A percentile compares a stretch with the other conserved stretches of the same genome.
Evolutionary conservation across 345 rosid species (phyloP).

Genomic region (Rhodamnia rubescens): DNA sequence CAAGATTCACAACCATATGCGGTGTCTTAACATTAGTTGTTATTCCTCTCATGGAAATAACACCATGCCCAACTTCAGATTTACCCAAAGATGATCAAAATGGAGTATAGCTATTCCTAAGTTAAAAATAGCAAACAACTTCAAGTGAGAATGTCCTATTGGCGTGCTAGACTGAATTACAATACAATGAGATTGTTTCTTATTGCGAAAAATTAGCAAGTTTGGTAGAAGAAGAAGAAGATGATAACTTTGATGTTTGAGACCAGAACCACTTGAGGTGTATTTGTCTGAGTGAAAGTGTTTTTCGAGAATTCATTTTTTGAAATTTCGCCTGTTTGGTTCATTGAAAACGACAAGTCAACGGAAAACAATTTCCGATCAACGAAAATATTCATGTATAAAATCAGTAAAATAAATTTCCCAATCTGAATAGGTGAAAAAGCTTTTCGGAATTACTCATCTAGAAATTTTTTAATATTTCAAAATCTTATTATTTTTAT

Average conservation of each 20-base stretch:
- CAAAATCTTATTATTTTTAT: too few species aligned
- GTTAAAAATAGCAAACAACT: background rate
- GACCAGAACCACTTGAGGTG: fast-evolving
- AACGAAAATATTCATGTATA: too few species aligned
- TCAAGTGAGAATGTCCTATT: background rate
- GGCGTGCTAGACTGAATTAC: background rate
- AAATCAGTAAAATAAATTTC: too few species aligned
- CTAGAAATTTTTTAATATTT: too few species aligned
- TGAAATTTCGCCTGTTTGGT: too few species aligned
- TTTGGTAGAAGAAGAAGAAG: background rate
- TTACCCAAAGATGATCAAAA: background rate
- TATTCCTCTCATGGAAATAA: background rate
- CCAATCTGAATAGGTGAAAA: too few species aligned
- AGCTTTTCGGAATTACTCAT: too few species aligned
- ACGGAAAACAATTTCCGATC: too few species aligned
- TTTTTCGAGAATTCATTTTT: too few species aligned
- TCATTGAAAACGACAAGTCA: too few species aligned
- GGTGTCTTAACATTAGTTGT: background rate
- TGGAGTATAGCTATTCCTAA: background rate
- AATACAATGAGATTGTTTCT: background rate
- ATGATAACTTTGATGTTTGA: background rate
- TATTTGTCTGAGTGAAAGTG: too few species aligned
- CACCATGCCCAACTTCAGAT: background rate
- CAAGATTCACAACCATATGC: background rate
- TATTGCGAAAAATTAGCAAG: background rate